A percentile compares a stretch with the other conserved stretches of the same genome.
These are phyloP conservation scores for Ophiocordyceps sinensis DNA, from an alignment of 2,329 filamentous ascomycete species.

Conservation along the genomic window DNA sequence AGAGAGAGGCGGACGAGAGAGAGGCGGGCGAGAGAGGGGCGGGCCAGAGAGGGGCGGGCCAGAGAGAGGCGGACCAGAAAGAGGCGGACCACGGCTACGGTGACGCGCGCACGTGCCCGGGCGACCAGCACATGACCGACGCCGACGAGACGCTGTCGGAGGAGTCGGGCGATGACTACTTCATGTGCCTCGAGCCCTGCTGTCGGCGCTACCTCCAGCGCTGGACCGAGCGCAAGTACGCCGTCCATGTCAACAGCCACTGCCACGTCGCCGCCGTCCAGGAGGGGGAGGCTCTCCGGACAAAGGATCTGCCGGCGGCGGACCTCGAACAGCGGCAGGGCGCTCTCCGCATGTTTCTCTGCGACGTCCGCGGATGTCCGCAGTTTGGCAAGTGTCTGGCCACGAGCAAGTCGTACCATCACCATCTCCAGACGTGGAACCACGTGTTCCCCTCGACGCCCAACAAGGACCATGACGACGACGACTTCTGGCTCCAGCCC, in stretches of 20 bases:
- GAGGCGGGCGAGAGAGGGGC: too few species aligned
- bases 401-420: background rate
- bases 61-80: too few species aligned
- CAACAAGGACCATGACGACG: background rate
- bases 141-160: background rate
- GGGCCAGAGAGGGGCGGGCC: too few species aligned
- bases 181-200: background rate
- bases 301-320: background rate
- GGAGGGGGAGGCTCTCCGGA: background rate
- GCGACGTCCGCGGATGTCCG: background rate
- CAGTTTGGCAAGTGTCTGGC: background rate
- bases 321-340: background rate
- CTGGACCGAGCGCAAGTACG: background rate
- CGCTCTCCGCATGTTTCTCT: background rate
- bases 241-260: background rate
- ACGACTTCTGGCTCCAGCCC: background rate
- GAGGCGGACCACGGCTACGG: too few species aligned
- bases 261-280: background rate
- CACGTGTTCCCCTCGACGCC: background rate
- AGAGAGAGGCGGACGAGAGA: too few species aligned
- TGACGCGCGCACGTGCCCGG: too few species aligned
- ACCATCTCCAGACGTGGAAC: background rate
- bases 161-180: background rate
- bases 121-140: too few species aligned
- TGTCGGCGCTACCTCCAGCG: background rate